Conservation (phyloP, 345 rosid species). For the Geranium rotundifolium region DNA sequence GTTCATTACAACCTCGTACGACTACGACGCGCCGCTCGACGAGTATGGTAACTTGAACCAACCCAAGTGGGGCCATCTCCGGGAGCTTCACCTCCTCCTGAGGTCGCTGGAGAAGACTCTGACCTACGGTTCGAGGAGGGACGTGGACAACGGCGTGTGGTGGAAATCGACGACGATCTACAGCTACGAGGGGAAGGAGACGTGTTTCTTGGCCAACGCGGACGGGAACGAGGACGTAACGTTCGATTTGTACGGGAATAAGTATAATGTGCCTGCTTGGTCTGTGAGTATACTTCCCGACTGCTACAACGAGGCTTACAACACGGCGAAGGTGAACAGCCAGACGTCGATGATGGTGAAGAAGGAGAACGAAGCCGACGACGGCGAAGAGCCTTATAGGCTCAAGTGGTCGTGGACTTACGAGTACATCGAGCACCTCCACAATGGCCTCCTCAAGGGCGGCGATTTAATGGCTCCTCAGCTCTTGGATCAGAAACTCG, state of each 20-base stretch:
- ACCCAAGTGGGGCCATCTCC: constrained; percentile 74
- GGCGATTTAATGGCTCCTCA: constrained; percentile 1
- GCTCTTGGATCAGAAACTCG: constrained; percentile 24
- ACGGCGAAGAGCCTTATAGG: neutral
- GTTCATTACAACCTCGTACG: constrained; percentile 28
- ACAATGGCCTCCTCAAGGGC: neutral
- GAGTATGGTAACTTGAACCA: constrained; percentile 33
- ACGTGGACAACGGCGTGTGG: constrained; percentile 1
- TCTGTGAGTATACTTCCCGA: neutral
- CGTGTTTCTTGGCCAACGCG: neutral
- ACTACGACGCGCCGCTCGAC: constrained; percentile 34
- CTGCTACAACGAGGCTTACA: neutral
- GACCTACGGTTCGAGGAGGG: constrained; percentile 30
- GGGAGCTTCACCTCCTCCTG: constrained; percentile 44
- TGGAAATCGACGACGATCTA: neutral
- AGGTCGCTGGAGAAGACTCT: constrained; percentile 43
- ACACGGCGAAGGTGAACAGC: neutral
- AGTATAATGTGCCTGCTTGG: neutral
- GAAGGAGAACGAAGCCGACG: neutral
- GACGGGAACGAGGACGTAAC: neutral
- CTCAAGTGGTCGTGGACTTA: neutral
- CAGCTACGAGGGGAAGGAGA: neutral
- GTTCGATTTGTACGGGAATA: neutral
- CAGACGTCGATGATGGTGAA: neutral
- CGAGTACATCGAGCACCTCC: neutral